Evolutionary conservation across 2,329 filamentous ascomycete species (phyloP), one percentile per base, ranked within the genome.

Genomic region (Clonostachys rosea): DNA sequence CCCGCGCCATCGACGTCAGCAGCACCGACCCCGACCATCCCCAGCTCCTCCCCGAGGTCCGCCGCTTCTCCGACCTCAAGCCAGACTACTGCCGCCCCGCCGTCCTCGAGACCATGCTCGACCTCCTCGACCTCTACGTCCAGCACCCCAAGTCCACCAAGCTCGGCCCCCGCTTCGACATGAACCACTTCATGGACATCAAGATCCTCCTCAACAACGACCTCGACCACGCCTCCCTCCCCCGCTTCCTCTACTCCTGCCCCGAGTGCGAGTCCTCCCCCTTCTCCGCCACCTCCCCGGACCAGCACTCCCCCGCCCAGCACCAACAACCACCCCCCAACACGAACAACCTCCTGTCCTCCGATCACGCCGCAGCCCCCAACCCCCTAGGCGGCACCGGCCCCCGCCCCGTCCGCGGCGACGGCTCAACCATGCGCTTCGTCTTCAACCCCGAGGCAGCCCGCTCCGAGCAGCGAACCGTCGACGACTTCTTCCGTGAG

Each of bases 81-180:
- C 46, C 39, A n/a, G 17, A 20, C 8, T 10, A 16, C 43, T 74
- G 74, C 37, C 65, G 76, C 33, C 67, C 68, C 9, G 72, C 73
- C 50, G 69, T 81, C 30, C 63, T 78, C 70, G 92, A 97, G 74
- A 92, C 89, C 0, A 80, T 96, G 57, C 81, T 96, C 37, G 94
- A 97, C 60, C 76, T 96, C 1, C 78, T 97, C 24, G 92, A 99
- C 59, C 78, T 97, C 4, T 97, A 96, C 65, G 94, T 90, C 0
- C 88, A 95, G 59, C 86, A 95, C 61, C 81, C 83, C 47, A 79
- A 81, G 54, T 75, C 78, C 45, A 96, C 91, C 34, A 82, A 85
- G 44, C 74, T 96, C 17, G 91, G 91, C 7, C 74, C 79, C 14
- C 72, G 79, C 43, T 87, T 89, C 65, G 80, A 86, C 42, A 75